Evolutionary conservation across 148 eudicot genomes (phyloP).

Genomic region (Simmondsia chinensis): DNA sequence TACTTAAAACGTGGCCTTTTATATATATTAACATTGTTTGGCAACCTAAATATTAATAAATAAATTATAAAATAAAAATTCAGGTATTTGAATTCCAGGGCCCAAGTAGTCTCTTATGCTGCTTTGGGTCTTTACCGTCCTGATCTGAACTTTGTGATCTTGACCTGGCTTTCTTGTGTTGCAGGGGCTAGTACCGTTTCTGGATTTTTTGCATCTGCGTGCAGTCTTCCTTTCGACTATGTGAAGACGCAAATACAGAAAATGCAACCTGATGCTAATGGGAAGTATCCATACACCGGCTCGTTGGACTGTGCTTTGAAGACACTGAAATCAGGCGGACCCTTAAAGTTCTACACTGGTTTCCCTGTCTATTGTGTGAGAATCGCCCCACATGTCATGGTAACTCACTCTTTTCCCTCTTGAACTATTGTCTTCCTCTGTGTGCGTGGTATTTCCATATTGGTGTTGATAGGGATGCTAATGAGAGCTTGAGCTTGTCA

Average conservation of each 20-base stretch:
- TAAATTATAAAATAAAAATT: too few relatives aligned
- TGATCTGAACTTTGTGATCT: neutral
- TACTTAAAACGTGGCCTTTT: too few relatives aligned
- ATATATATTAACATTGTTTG: too few relatives aligned
- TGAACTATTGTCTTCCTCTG: neutral
- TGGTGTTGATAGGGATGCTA: neutral
- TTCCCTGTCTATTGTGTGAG: slow-evolving; percentile 41
- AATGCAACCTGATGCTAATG: slow-evolving; percentile 45
- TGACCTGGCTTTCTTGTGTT: neutral
- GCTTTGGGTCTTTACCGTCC: too few relatives aligned
- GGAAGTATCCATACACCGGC: slow-evolving; percentile 37
- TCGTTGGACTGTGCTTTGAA: slow-evolving; percentile 40
- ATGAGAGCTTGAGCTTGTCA: neutral
- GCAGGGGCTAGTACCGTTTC: slow-evolving; percentile 47
- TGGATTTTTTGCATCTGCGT: slow-evolving; percentile 44
- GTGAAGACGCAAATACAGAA: slow-evolving; percentile 46
- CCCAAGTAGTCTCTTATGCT: too few relatives aligned
- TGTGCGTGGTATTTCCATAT: neutral
- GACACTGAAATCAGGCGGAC: slow-evolving; percentile 36
- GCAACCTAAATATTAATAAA: too few relatives aligned
- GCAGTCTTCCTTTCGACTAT: slow-evolving; percentile 43
- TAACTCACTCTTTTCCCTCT: slow-evolving; percentile 7
- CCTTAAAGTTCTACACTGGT: slow-evolving; percentile 40
- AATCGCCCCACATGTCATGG: slow-evolving; percentile 47
- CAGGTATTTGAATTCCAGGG: too few relatives aligned